Evolutionary conservation across 768 basidiomycete genomes (phyloP).

Genomic region (Xerocomellus intermedius): DNA sequence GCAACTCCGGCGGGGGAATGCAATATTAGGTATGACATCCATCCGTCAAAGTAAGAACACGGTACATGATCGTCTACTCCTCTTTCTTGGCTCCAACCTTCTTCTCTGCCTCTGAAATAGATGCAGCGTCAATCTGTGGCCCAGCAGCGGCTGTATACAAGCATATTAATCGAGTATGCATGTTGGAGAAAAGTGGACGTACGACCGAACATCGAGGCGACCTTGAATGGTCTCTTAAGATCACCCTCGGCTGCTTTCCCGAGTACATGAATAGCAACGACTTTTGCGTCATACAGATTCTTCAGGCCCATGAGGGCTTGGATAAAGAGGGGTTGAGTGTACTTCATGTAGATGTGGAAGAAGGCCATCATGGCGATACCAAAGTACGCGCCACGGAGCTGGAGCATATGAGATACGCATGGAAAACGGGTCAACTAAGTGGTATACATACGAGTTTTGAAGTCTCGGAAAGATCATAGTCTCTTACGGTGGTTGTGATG

Average conservation of each 20-base stretch:
- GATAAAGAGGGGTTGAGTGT: conserved; percentile 95
- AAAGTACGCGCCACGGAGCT: conserved; percentile 68
- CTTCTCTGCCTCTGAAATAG: conserved; percentile 89
- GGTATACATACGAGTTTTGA: conserved; percentile 67
- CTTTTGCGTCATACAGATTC: conserved; percentile 82
- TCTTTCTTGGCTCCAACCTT: conserved; percentile 80
- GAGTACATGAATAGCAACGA: conserved; percentile 77
- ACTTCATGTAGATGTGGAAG: conserved; percentile 93
- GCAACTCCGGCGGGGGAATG: not conserved
- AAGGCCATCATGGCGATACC: conserved; percentile 86
- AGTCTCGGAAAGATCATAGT: conserved; percentile 89
- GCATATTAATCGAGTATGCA: not conserved
- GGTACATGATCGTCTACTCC: conserved; percentile 40
- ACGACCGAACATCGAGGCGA: conserved; percentile 72
- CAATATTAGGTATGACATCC: conserved; percentile 14
- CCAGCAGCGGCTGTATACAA: conserved; percentile 46
- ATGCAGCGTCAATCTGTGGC: conserved; percentile 83
- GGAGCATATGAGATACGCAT: not conserved
- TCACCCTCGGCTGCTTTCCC: conserved; percentile 82
- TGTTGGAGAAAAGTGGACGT: conserved; percentile 19
- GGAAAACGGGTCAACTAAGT: conserved; percentile 14
- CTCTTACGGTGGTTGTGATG: conserved; percentile 87
- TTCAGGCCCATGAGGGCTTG: conserved; percentile 96
- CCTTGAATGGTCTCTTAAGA: conserved; percentile 87
- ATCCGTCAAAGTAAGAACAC: conserved; percentile 19